A percentile compares a stretch with the other conserved stretches of the same genome.
Evolutionary conservation across 2,329 filamentous ascomycete genomes (phyloP).

Genomic region (Cladophialophora exuberans): DNA sequence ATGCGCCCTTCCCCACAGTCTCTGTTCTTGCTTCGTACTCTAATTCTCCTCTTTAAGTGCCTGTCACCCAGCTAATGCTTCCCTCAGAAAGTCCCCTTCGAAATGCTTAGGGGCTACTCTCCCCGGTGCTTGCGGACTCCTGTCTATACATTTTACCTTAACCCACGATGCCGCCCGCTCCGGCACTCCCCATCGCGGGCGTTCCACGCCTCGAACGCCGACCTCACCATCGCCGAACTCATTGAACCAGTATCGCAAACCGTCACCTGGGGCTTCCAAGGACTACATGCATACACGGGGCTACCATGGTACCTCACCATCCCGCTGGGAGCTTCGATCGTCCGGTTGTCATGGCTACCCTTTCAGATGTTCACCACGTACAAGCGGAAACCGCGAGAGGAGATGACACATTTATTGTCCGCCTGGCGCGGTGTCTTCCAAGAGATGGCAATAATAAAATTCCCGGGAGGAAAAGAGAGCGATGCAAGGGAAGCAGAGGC

Average conservation of each 20-base stretch:
- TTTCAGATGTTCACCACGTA: conserved; percentile 47
- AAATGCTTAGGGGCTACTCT: conserved; percentile 8
- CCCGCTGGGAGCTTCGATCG: conserved; percentile 56
- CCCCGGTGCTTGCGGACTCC: conserved; percentile 1
- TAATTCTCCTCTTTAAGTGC: too few relatives aligned
- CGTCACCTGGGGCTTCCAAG: conserved; percentile 23
- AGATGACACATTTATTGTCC: conserved; percentile 45
- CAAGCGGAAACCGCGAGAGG: conserved; percentile 45
- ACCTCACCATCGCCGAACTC: conserved; percentile 32
- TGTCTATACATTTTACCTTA: background rate
- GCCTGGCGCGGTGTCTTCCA: conserved; percentile 40
- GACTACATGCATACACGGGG: conserved; percentile 53
- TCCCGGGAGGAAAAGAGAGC: conserved; percentile 9
- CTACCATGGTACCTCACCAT: conserved; percentile 60
- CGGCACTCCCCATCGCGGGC: background rate
- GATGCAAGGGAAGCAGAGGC: conserved; percentile 14
- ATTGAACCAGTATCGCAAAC: conserved; percentile 14
- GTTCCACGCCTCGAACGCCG: conserved; percentile 55
- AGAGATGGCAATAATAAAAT: conserved; percentile 27
- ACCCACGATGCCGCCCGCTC: background rate
- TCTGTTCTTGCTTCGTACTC: too few relatives aligned
- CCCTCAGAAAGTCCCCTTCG: background rate
- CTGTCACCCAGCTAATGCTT: conserved; percentile 1
- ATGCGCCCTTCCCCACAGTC: background rate
- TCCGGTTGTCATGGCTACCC: conserved; percentile 55